Evolutionary conservation across 2,329 filamentous ascomycete genomes (phyloP), one percentile per base, ranked within the genome.

Genomic region (Xylaria sp.): DNA sequence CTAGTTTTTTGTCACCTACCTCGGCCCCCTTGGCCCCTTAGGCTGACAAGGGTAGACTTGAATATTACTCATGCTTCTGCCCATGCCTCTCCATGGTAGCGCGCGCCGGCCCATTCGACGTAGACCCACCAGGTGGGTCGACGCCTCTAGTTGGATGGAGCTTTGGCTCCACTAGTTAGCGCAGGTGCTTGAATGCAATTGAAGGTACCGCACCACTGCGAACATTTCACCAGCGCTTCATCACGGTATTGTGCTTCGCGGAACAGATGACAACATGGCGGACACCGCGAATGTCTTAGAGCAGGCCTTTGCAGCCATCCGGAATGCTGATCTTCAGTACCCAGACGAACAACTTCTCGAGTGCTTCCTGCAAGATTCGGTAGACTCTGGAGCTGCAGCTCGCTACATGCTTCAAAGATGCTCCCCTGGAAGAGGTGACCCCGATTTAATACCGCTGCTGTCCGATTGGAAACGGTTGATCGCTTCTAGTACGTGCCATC

Each of bases 341-440:
- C 53, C 53, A 49, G 53, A 57, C 43, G 42, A 57, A n/a, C 42
- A 47, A 46, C 53, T 57, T 15, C 53, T 57, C 53, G 53, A 49
- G 49, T 57, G 53, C 53, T 57, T 57, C 53, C 42, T 49, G 33
- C 28, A 47, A 47, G 53, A 57, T 38, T 57, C 53, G 53, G 33
- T 57, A 57, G 53, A 57, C 53, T 28, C 53, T 49, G 33, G 31
- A 57, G 53, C 53, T 57, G 53, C 53, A 19, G 53, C 53, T 57
- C 43, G 42, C 25, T 57, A 57, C 43, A 57, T 57, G 53, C 53
- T 57, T 47, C 53, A 57, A 57, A 57, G 43, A 57, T 55, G 25
- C 42, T 57, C 40, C 31, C 14, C 43, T 49, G 43, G 15, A 46
- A 47, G 19, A 57, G 31, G 21, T 40, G 53, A 38, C 53, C 42